Percentiles rank a stretch among this genome's conserved stretches.
These are phyloP conservation scores for Hippophae gyantsensis DNA, from an alignment of 306 rosid species.

Conservation along the genomic window DNA sequence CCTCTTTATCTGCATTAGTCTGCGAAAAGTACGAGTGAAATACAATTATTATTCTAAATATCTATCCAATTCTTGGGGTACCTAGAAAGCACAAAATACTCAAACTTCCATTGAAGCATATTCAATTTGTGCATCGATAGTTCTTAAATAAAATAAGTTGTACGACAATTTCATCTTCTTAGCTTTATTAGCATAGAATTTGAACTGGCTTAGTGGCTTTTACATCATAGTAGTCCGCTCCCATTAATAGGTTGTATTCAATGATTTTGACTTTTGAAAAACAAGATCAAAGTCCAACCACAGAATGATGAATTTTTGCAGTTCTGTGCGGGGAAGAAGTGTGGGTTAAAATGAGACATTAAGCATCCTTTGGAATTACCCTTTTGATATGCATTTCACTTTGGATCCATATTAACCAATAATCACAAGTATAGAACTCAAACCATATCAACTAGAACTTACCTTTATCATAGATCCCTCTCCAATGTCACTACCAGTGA, in stretches of 20 bases:
- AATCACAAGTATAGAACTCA: no score
- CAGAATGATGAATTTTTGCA: conserved; percentile 91
- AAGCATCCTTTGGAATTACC: no score
- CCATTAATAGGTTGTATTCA: conserved; percentile 91
- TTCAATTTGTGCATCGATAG: no score
- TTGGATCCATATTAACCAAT: no score
- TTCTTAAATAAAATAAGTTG: no score
- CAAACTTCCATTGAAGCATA: no score
- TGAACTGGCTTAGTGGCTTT: conserved; percentile 2
- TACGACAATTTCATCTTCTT: no score
- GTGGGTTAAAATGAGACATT: neutral
- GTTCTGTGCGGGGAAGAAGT: conserved; percentile 40
- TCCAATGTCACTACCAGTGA: conserved; percentile 30
- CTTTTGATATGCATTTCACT: no score
- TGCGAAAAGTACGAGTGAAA: conserved; percentile 26
- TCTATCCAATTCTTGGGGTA: neutral
- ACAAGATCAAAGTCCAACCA: conserved; percentile 89
- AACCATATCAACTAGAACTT: neutral
- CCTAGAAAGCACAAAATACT: no score
- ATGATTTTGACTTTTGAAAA: conserved; percentile 91
- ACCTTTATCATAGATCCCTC: conserved; percentile 36
- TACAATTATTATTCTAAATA: neutral
- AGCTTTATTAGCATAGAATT: no score
- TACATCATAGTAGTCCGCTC: conserved; percentile 98
- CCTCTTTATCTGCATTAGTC: conserved; percentile 87